phyloP scores from a whole-genome alignment of 2,329 filamentous ascomycete species.

The Lecanicillium sp. region DNA sequence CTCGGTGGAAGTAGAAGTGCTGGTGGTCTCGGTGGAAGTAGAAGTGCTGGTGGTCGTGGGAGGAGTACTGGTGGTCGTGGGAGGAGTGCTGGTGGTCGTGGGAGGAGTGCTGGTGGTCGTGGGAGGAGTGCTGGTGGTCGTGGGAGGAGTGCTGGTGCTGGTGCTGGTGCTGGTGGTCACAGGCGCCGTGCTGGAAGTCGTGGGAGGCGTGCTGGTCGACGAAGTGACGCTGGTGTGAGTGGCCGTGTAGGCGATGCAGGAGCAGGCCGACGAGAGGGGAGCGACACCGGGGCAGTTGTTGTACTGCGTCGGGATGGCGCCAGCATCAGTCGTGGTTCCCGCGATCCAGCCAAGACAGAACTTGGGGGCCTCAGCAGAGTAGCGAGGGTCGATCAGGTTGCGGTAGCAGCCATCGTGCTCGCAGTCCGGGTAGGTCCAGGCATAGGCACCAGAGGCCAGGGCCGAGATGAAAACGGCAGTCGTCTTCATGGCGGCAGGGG shows the following conservation, averaged over 20 bases:
- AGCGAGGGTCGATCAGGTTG: slow-evolving; percentile 29
- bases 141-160: neutral
- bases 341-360: slow-evolving; percentile 31
- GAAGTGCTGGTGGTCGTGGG: slow-evolving; percentile 12
- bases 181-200: slow-evolving; percentile 10
- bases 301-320: slow-evolving; percentile 27
- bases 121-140: slow-evolving; percentile 11
- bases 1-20: slow-evolving; percentile 11
- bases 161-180: neutral
- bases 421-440: slow-evolving; percentile 24
- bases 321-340: slow-evolving; percentile 22
- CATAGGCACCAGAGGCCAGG: slow-evolving; percentile 25
- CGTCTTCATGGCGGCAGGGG: slow-evolving; percentile 28
- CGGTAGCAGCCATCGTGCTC: slow-evolving; percentile 31
- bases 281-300: slow-evolving; percentile 24
- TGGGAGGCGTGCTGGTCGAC: slow-evolving; percentile 14
- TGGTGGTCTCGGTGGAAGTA: slow-evolving; percentile 12
- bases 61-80: slow-evolving; percentile 10
- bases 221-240: slow-evolving; percentile 21
- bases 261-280: slow-evolving; percentile 30
- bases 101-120: slow-evolving; percentile 13
- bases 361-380: slow-evolving; percentile 21
- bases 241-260: slow-evolving; percentile 31
- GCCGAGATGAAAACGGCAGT: slow-evolving; percentile 25
- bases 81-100: slow-evolving; percentile 9